Evolutionary conservation across 2,329 filamentous ascomycete genomes (phyloP), one percentile per base, ranked within the genome.

Genomic region (Drechmeria coniospora): DNA sequence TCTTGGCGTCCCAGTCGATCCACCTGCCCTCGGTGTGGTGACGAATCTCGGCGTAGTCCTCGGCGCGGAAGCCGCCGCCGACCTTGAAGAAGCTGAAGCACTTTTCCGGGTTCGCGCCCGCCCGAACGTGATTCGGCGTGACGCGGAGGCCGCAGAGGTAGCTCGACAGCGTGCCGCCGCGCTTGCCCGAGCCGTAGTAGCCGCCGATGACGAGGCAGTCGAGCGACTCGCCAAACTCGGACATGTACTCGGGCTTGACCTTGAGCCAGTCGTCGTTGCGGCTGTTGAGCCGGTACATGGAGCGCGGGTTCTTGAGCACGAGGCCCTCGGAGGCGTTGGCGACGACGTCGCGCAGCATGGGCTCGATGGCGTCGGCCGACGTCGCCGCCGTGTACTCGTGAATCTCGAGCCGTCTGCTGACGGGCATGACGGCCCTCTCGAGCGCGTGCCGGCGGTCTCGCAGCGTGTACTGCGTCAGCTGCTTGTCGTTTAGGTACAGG

Each of bases 161-260:
- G 35, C 77, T 90, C 1, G 84, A 83, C 4, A 94, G 58, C 2
- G 57, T 70, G 22, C 87, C 90, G 26, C 90, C 90, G 26, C 90
- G 72, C 31, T 69, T 73, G 0, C 90, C 90, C 17, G 79, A 81
- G 10, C 90, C 90, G 47, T 81, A 98, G 54, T 93, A 95, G 7
- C 83, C 90, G 30, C 87, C 90, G 29, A 98, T 72, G 11, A 98
- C 64, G 10, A 94, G 59, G 38, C 84, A 83, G 47, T 98, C 90
- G 4, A 98, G 69, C 1, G 79, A 82, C 53, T 95, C 87, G 35
- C 90, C 90, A 48, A 90, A 93, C 36, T 93, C 87, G 2, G 76
- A 76, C 86, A 95, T 94, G 51, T 98, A 98, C 38, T 98, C 90
- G 1, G 90, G 90, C 45, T 98, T 98, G 7, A 98, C 86, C 49